Base-by-base conservation (phyloP, 805 yeast genomes). In the Myxozyma neotropica region DNA sequence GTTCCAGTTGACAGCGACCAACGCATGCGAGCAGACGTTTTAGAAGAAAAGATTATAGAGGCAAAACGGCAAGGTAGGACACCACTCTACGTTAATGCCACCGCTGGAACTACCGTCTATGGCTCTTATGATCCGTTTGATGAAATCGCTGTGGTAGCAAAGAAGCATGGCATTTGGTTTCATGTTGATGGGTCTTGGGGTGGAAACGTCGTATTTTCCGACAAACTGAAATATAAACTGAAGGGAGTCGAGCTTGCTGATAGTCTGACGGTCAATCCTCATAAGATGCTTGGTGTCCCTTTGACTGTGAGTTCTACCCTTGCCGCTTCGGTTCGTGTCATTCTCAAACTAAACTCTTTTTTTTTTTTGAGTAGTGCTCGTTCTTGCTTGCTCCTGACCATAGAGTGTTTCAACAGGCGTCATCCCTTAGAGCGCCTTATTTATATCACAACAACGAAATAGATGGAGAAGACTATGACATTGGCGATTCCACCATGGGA, bases 111-210 rank as follows among this genome's bases (percentile, higher is more conserved):
- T 10, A 89, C 96, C 0, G 96, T 89, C 0, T 87, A 84, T 67
- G 96, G 96, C 0, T 86, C 94, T 5, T 89, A 80, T 71, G 96
- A 89, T 68, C 84, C 86, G 21, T 79, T 89, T 67, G 77, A 69
- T 26, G 80, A 79, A 43, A 83, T 89, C 36, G 72, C 84, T 1
- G 68, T 58, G 1, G 71, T 89, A 1, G 83, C 91, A 15, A 75
- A 80, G 56, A 76, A 77, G 57, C 70, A 84, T 71, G 72, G 78
- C n/a, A 53, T 83, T 6, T 89, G 95, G 93, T 81, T 87, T 70
- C 96, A 89, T 71, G 81, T 89, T 42, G 96, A 89, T 73, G 96
- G 94, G 0, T 87, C 94, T 5, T 88, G 95, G 96, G 96, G 96
- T 35, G 96, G 93, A 7, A 89, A 89, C 67, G 85, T 87, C 8